These are phyloP conservation scores for Diplosphaera chodatii DNA, from an alignment of 139 green algal genomes.

Conservation along the genomic window DNA sequence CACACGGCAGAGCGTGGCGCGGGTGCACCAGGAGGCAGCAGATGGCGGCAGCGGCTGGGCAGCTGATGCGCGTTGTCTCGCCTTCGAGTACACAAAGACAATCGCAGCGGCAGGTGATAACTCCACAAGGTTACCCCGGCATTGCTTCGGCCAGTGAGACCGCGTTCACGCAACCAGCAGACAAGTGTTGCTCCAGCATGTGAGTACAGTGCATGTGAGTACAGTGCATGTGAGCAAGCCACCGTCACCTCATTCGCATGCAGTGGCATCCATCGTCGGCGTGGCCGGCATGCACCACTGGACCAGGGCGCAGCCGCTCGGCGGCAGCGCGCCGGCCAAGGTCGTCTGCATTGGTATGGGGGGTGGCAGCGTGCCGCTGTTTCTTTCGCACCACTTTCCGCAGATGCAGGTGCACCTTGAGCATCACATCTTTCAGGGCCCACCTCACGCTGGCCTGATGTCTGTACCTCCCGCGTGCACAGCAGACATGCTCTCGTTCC, in stretches of 20 bases:
- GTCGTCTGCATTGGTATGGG: slow-evolving; percentile 51
- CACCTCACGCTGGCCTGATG: no score
- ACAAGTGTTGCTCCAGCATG: no score
- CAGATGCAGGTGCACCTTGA: slow-evolving; percentile 4
- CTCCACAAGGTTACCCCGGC: no score
- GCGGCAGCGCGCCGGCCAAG: neutral
- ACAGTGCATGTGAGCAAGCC: no score
- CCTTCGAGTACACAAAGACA: slow-evolving; percentile 50
- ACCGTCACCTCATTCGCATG: neutral
- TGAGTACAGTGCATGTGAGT: no score
- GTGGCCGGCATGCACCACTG: neutral
- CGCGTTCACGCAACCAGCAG: no score
- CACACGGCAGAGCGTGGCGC: slow-evolving; percentile 47
- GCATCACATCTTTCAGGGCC: no score
- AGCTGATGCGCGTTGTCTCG: slow-evolving; percentile 31
- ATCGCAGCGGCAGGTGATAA: slow-evolving; percentile 23
- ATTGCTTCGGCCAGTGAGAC: no score
- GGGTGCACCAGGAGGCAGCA: slow-evolving; percentile 9
- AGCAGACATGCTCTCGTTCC: no score
- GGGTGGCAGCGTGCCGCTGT: slow-evolving; percentile 50
- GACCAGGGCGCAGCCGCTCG: neutral
- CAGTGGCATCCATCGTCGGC: neutral
- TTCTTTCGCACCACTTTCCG: slow-evolving; percentile 43
- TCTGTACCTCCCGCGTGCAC: no score
- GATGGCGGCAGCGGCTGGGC: neutral